Conservation (phyloP, 768 basidiomycete genomes). For the Cyclocybe cylindracea region DNA sequence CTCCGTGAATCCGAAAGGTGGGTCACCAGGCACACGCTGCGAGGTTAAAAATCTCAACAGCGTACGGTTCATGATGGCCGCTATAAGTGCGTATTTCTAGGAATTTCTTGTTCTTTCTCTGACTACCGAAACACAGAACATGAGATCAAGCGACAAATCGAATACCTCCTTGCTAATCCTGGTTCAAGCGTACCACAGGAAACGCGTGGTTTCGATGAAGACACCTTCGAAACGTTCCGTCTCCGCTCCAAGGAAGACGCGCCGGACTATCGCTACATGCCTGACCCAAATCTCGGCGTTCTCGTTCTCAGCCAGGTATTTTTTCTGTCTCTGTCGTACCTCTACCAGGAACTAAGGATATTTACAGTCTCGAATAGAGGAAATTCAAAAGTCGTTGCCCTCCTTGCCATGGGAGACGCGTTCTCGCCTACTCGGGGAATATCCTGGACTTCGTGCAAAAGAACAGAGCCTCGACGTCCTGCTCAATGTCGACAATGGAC, state of each 20-base stretch:
- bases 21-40: constrained; percentile 77
- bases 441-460: constrained; percentile 40
- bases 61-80: constrained; percentile 78
- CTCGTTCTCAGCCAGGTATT: constrained; percentile 56
- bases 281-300: constrained; percentile 89
- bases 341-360: not conserved
- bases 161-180: constrained; percentile 41
- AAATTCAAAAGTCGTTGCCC: constrained; percentile 58
- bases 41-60: constrained; percentile 98
- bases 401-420: constrained; percentile 73
- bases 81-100: constrained; percentile 63
- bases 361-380: constrained; percentile 61
- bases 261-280: constrained; percentile 98
- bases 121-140: constrained; percentile 51
- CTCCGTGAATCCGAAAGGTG: constrained; percentile 73
- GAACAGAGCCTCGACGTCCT: constrained; percentile 75
- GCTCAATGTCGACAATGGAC: constrained; percentile 67
- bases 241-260: constrained; percentile 91
- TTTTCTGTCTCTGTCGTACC: not conserved
- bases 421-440: constrained; percentile 50
- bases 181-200: constrained; percentile 66
- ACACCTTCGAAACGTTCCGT: constrained; percentile 76
- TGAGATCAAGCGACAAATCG: constrained; percentile 81
- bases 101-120: not conserved
- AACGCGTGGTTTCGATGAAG: constrained; percentile 89